Evolutionary conservation across 768 basidiomycete species (phyloP), one percentile per base, ranked within the genome.

Genomic region (Epithele typhae): DNA sequence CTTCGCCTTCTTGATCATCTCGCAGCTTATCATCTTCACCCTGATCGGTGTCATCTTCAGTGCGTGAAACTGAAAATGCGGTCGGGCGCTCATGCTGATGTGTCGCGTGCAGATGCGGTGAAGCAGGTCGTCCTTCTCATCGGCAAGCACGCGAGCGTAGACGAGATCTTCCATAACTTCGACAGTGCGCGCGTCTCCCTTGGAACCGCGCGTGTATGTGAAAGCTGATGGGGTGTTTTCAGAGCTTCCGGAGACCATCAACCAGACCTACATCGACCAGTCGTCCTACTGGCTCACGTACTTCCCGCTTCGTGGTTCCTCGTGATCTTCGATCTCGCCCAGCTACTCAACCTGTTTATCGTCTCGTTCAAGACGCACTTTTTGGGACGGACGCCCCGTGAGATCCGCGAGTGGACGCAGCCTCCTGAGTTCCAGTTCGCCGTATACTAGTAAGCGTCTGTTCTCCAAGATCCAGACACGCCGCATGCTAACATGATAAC

Each of bases 281-380:
- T 75, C 86, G 7, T 89, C 87, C 18, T 96, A 87, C 66, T 95
- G 92, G 91, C 68, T 95, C 41, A 95, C 91, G 3, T 94, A 83
- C 72, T 91, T 94, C 73, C 92, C 93, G 84, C 74, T 98, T 30
- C 90, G 95, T 62, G 96, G 94, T 21, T 97, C 78, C 77, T 98
- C 34, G 87, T 82, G 9, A 73, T 97, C 46, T 98, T 98, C 61
- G 96, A 99, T 64, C 72, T 99, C 25, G 95, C 96, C 5, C 96
- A 99, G 67, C 81, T 98, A 41, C 66, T 98, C 68, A 96, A 96
- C 60, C 74, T 99, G 21, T 57, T 93, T 27, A 87, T 82, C 79
- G 73, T 87, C 34, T 86, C 81, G n/a, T 73, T 94, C 73, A 86
- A 84, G 69, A 92, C 87, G 17, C 79, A 71, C 40, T 59, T 85